Evolutionary conservation across 1,284 basidiomycete species (phyloP).

Genomic region (Ceratobasidium sp.): DNA sequence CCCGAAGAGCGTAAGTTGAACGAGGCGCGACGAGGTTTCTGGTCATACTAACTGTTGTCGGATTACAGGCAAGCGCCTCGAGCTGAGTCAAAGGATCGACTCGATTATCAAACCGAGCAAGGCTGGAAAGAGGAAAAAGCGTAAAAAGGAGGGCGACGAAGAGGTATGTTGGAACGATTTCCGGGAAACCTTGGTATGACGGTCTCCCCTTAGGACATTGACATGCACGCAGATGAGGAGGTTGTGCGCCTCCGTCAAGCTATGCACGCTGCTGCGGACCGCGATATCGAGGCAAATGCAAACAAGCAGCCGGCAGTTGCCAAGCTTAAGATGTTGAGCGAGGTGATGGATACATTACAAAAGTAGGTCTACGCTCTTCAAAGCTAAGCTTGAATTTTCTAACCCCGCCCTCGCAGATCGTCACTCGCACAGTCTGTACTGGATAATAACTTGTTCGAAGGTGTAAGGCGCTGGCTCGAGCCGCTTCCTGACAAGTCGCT

Average conservation of each 20-base stretch:
- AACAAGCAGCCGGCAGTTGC: slow-evolving; percentile 84
- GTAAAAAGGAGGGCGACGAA: slow-evolving; percentile 70
- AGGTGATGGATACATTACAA: slow-evolving; percentile 91
- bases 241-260: slow-evolving; percentile 82
- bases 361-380: slow-evolving; percentile 66
- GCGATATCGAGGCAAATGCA: slow-evolving; percentile 82
- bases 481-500: slow-evolving; percentile 91
- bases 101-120: slow-evolving; percentile 84
- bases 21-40: slow-evolving; percentile 33
- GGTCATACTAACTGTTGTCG: slow-evolving; percentile 42
- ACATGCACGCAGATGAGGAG: slow-evolving; percentile 90
- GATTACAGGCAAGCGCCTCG: slow-evolving; percentile 63
- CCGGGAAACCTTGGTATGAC: slow-evolving; percentile 48
- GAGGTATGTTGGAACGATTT: slow-evolving; percentile 55
- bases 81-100: slow-evolving; percentile 77
- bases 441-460: slow-evolving; percentile 93
- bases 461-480: slow-evolving; percentile 91
- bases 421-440: slow-evolving; percentile 91
- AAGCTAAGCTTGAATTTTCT: slow-evolving; percentile 25
- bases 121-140: slow-evolving; percentile 65
- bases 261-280: slow-evolving; percentile 88
- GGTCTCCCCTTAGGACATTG: slow-evolving; percentile 58
- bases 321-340: slow-evolving; percentile 85
- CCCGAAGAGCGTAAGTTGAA: slow-evolving; percentile 69
- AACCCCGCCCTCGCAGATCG: slow-evolving; percentile 56